Conservation (phyloP, 2,329 filamentous ascomycete species). For the Pseudogymnoascus pannorum region DNA sequence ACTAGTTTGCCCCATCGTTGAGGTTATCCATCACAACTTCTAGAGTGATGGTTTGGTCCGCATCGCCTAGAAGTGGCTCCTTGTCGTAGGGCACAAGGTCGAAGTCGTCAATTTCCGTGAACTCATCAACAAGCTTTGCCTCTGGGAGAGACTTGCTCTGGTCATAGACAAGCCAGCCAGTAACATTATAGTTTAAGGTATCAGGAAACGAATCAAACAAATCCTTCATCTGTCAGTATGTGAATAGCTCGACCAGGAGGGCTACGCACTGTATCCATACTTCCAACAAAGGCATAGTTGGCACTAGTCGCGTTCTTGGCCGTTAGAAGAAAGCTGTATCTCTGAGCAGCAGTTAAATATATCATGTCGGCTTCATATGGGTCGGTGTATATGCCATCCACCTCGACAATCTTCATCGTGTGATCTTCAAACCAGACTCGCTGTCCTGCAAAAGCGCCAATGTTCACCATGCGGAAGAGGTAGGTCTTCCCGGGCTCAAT, state of each 20-base stretch:
- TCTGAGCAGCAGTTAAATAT: conserved; percentile 61
- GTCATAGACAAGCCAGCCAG: conserved; percentile 58
- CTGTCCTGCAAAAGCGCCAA: conserved; percentile 63
- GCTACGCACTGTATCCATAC: conserved; percentile 51
- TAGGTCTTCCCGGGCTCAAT: conserved; percentile 65
- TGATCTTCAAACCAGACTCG: conserved; percentile 62
- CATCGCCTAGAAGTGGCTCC: conserved; percentile 49
- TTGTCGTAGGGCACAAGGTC: conserved; percentile 62
- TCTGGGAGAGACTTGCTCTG: conserved; percentile 37
- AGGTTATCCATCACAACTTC: conserved; percentile 61
- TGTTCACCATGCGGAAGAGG: conserved; percentile 63
- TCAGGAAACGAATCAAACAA: conserved; percentile 59
- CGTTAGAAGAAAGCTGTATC: conserved; percentile 55
- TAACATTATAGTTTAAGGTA: conserved; percentile 60
- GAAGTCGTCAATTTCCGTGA: conserved; percentile 68
- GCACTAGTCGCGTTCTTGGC: conserved; percentile 52
- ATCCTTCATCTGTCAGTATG: conserved; percentile 35
- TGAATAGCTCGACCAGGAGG: neutral
- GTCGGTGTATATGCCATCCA: conserved; percentile 65
- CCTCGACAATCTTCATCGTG: conserved; percentile 62
- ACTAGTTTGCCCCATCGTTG: conserved; percentile 61
- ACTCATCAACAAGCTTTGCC: conserved; percentile 50
- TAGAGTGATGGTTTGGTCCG: conserved; percentile 57
- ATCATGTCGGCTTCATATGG: conserved; percentile 52
- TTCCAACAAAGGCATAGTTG: conserved; percentile 62